These are phyloP conservation scores for Phialophora expanda DNA, from an alignment of 2,329 filamentous ascomycete genomes.

Conservation along the genomic window DNA sequence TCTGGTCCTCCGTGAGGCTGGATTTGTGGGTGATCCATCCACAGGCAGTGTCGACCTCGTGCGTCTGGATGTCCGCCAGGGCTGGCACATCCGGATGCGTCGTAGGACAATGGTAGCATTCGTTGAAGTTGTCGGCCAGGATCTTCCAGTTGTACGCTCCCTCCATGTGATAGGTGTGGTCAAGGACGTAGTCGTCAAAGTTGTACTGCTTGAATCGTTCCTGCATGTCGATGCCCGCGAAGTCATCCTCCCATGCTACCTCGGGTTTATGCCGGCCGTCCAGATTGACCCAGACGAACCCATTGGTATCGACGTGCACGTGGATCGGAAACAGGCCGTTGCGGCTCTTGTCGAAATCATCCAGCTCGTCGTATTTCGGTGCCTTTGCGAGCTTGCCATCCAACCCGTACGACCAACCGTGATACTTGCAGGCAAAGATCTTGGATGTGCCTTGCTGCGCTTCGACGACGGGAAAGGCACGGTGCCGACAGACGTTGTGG, in stretches of 20 bases:
- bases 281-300: conserved; percentile 39
- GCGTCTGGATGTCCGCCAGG: conserved; percentile 60
- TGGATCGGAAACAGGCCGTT: conserved; percentile 57
- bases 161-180: conserved; percentile 44
- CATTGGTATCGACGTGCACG: conserved; percentile 33
- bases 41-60: conserved; percentile 58
- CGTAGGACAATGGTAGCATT: conserved; percentile 64
- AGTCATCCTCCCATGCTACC: conserved; percentile 36
- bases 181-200: conserved; percentile 59
- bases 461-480: conserved; percentile 61
- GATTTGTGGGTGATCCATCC: conserved; percentile 63
- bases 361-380: conserved; percentile 62
- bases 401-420: conserved; percentile 67
- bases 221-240: conserved; percentile 50
- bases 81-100: conserved; percentile 62
- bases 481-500: conserved; percentile 68
- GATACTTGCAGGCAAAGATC: conserved; percentile 65
- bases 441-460: conserved; percentile 33
- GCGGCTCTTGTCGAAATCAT: conserved; percentile 62
- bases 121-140: conserved; percentile 39
- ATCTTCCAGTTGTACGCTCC: conserved; percentile 40
- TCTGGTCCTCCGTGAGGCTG: conserved; percentile 39
- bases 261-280: conserved; percentile 29
- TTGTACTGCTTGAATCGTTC: conserved; percentile 56
- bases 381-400: conserved; percentile 65